phyloP scores from a whole-genome alignment of 176 grass and related monocot genomes.

The Rhipidocladum racemiflorum region DNA sequence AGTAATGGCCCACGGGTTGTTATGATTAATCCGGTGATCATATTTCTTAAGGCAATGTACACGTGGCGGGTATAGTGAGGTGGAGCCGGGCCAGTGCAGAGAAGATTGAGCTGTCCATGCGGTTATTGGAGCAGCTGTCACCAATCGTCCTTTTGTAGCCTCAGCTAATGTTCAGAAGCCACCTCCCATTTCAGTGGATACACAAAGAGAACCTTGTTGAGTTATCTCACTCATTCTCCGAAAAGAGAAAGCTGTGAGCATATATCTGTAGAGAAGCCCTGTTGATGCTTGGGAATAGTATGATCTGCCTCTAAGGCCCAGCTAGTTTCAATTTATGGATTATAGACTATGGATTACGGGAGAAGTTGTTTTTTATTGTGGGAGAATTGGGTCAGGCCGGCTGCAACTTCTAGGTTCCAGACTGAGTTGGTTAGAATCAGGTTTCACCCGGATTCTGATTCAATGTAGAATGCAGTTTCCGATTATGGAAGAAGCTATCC shows the following conservation, averaged over 20 bases:
- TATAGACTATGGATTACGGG: too few relatives aligned
- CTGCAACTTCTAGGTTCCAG: too few relatives aligned
- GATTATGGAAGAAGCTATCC: too few relatives aligned
- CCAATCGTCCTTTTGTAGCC: constrained; percentile 27
- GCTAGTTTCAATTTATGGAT: too few relatives aligned
- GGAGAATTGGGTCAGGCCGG: too few relatives aligned
- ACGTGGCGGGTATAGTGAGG: constrained; percentile 31
- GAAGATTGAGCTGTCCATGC: constrained; percentile 38
- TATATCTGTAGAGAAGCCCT: not conserved
- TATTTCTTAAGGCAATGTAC: constrained; percentile 2
- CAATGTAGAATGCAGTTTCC: too few relatives aligned
- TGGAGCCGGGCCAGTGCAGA: constrained; percentile 12
- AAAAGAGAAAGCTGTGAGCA: not conserved
- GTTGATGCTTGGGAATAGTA: not conserved
- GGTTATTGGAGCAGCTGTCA: constrained; percentile 40
- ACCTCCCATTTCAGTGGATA: constrained; percentile 1
- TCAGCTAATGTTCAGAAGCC: not conserved
- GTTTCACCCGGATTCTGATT: too few relatives aligned
- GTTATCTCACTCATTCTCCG: not conserved
- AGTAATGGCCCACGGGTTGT: constrained; percentile 25
- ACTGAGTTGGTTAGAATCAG: too few relatives aligned
- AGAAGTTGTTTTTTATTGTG: too few relatives aligned
- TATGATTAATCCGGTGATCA: constrained; percentile 10
- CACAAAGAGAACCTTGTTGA: not conserved
- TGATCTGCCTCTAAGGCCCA: not conserved